Evolutionary conservation across 163 green algal species (phyloP), one percentile per base, ranked within the genome.

Genomic region (Chlamydomonas reinhardtii): DNA sequence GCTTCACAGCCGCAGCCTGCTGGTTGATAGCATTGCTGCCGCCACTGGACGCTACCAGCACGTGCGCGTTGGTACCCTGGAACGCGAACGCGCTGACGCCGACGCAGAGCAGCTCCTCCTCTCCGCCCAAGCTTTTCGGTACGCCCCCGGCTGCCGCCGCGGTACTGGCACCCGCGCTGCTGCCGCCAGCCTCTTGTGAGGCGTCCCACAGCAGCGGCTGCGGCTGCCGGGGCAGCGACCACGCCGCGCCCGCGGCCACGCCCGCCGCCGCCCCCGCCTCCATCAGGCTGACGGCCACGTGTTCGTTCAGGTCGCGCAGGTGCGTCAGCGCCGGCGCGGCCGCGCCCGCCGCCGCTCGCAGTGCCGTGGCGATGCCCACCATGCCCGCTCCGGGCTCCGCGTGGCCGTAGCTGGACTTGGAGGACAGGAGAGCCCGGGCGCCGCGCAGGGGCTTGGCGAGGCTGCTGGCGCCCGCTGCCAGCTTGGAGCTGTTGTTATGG

Each of bases 41-140:
- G 29, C 72, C 37, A 2, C 34, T 29, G 54, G 25, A 37, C n/a
- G n/a, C 56, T 62, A 97, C 22, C 27, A 96, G 35, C 16, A 93
- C 89, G 73, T 97, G 93, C 0, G 93, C 94, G 70, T 97, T 97
- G 76, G 94, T 97, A 68, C 95, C 94, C 62, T 96, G 94, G 90
- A 98, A 98, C 32, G 95, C 96, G 89, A 98, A 98, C 0, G 95
- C 93, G 75, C 92, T 96, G 70, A 96, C 87, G 66, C 94, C 94
- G 19, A 86, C 24, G 31, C 65, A 70, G 20, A n/a, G 16, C 64
- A 35, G 4, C 4, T 34, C 39, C 20, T 24, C 15, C 32, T 82
- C 56, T 34, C 25, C 48, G 1, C 48, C 48, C 48, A 9, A 56
- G 48, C 6, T 14, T 14, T 17, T 1, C 48, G 11, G 48, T 14